These are phyloP conservation scores for Amanita muscaria DNA, from an alignment of 768 basidiomycete species.

Conservation along the genomic window DNA sequence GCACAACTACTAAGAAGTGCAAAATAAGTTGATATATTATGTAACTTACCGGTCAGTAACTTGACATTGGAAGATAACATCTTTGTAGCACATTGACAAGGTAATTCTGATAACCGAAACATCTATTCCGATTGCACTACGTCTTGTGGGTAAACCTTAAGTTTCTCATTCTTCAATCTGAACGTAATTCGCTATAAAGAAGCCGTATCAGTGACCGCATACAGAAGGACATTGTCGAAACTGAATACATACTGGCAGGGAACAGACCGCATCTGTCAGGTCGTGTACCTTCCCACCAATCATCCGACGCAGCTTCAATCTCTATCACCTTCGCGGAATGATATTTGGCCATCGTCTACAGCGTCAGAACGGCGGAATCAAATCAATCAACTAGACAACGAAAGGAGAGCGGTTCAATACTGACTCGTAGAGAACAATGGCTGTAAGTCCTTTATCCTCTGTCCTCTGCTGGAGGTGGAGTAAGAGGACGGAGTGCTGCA, in stretches of 20 bases:
- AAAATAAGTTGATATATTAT: too few species aligned
- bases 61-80: too few species aligned
- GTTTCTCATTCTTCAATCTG: slow-evolving; percentile 29
- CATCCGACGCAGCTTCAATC: slow-evolving; percentile 82
- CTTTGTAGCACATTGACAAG: too few species aligned
- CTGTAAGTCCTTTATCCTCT: slow-evolving; percentile 52
- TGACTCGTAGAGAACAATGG: slow-evolving; percentile 66
- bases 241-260: slow-evolving; percentile 49
- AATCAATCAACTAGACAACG: not conserved
- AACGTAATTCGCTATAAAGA: slow-evolving; percentile 27
- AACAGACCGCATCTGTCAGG: slow-evolving; percentile 56
- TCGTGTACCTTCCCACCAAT: slow-evolving; percentile 79
- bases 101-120: too few species aligned
- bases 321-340: slow-evolving; percentile 75
- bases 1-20: too few species aligned
- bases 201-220: not conserved
- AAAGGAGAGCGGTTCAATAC: slow-evolving; percentile 16
- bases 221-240: slow-evolving; percentile 4
- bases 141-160: too few species aligned
- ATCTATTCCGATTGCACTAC: too few species aligned
- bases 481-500: slow-evolving; percentile 34
- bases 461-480: slow-evolving; percentile 37
- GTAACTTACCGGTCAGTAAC: too few species aligned
- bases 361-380: slow-evolving; percentile 63
- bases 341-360: slow-evolving; percentile 83